Evolutionary conservation across 208 protist species (phyloP), one percentile per base, ranked within the genome.

Genomic region (Sergeia podlipaevii): DNA sequence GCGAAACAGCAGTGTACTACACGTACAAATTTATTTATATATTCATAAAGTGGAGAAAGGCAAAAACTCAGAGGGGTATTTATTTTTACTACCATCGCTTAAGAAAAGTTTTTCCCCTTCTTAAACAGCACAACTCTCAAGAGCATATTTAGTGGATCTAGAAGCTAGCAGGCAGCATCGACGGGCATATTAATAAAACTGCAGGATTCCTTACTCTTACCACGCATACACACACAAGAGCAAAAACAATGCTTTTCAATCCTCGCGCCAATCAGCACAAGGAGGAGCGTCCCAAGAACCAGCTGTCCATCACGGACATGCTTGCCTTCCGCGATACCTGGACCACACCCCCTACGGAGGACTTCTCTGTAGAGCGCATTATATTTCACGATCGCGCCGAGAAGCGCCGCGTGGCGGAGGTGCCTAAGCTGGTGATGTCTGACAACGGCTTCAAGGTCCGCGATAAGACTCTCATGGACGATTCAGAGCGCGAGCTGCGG

Each of bases 281-380:
- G 51, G 74, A 84, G 69, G 81, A 86, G 65, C 77, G 77, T 42
- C 77, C 70, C 21, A 84, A 82, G 60, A 78, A 82, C 59, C 70
- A 89, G 33, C 86, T 92, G 73, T 80, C 68, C 41, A 57, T 94
- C 1, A 59, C 70, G 3, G 72, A 86, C 37, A 72, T 95, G 34
- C 75, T 95, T 13, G 79, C 77, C 24, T 95, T 82, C 54, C 77
- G 88, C 53, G 88, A 95, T 57, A 95, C 85, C 2, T 95, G 80
- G 80, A 81, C 47, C 17, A 63, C 75, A 41, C 64, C 63, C 23
- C 74, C 71, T 10, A 53, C 61, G 18, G 70, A 78, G 8, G 76
- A 70, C 58, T 95, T 95, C 59, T 92, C 84, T 6, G 58, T 95
- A 20, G 67, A 79, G 50, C 69, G 71, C 18, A 71, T 89, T 42